These are phyloP conservation scores for Rhynchospora breviuscula DNA, from an alignment of 176 grass and related monocot species.

Conservation along the genomic window DNA sequence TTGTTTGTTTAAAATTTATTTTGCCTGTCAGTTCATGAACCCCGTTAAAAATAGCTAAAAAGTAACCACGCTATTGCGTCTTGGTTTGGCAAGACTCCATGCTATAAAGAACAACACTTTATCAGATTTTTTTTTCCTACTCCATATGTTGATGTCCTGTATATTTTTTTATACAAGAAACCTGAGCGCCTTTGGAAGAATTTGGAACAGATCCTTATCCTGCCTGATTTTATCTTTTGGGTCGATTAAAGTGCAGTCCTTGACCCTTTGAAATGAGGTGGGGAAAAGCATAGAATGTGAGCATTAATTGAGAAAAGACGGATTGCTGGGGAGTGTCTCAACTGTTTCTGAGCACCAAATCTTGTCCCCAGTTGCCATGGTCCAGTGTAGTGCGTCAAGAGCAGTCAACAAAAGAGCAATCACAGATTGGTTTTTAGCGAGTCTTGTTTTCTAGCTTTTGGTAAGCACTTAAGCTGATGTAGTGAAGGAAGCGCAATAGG, in stretches of 20 bases:
- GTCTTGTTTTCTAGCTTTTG: background rate
- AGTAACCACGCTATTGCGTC: background rate
- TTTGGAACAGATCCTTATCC: background rate
- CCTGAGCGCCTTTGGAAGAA: background rate
- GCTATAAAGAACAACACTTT: no score
- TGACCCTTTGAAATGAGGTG: background rate
- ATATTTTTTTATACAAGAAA: background rate
- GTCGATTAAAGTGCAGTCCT: background rate
- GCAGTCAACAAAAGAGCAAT: conserved; percentile 19
- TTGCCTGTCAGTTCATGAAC: background rate
- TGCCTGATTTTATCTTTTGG: conserved; percentile 2
- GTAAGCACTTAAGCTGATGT: background rate
- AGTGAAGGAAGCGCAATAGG: background rate
- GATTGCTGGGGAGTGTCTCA: conserved; percentile 6
- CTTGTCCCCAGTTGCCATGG: conserved; percentile 3
- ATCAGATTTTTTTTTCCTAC: no score
- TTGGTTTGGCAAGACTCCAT: background rate
- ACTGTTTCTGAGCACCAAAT: conserved; percentile 13
- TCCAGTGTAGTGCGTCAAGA: conserved; percentile 6
- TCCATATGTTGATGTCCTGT: no score
- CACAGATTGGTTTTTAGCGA: background rate
- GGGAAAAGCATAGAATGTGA: background rate
- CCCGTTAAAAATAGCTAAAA: background rate
- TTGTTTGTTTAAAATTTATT: background rate
- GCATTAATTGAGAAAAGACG: conserved; percentile 13